Percentiles rank a stretch among this genome's conserved stretches.
phyloP scores from a whole-genome alignment of 768 basidiomycete species.

The Naematelia encephala region DNA sequence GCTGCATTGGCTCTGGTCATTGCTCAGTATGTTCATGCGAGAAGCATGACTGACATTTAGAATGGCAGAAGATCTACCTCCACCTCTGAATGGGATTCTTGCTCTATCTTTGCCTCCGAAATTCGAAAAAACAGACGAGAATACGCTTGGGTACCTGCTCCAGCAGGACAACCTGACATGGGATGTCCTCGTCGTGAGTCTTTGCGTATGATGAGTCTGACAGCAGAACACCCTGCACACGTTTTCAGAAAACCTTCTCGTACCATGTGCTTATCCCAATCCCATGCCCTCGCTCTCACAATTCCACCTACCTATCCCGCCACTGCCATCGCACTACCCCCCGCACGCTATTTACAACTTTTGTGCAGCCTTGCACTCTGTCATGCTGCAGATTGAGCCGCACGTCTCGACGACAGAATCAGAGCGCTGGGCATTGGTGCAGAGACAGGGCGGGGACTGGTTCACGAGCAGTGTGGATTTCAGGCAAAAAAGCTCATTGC shows the following conservation, averaged over 20 bases:
- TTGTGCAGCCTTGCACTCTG: constrained; percentile 27
- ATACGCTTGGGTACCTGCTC: constrained; percentile 36
- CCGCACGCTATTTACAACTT: constrained; percentile 41
- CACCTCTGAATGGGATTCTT: constrained; percentile 31
- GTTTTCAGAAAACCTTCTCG: constrained; percentile 35
- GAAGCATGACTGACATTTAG: constrained; percentile 12
- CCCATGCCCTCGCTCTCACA: constrained; percentile 33
- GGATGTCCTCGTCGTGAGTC: constrained; percentile 40
- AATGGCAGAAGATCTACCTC: constrained; percentile 31
- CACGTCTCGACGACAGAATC: not conserved
- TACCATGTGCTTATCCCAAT: constrained; percentile 37
- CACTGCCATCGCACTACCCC: constrained; percentile 36
- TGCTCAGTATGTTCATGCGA: constrained; percentile 19
- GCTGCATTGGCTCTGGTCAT: constrained; percentile 30
- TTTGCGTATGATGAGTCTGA: not conserved
- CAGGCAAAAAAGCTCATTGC: constrained; percentile 13
- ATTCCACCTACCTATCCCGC: constrained; percentile 31
- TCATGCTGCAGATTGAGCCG: constrained; percentile 30
- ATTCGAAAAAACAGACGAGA: constrained; percentile 31
- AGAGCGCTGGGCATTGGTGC: constrained; percentile 37
- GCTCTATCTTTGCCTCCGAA: constrained; percentile 31
- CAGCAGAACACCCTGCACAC: constrained; percentile 33
- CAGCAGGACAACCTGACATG: constrained; percentile 30
- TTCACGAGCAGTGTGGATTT: constrained; percentile 32
- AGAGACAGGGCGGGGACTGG: constrained; percentile 34